A percentile compares a stretch with the other conserved stretches of the same genome.
phyloP scores from a whole-genome alignment of 768 basidiomycete species.

The Hericium alpestre region DNA sequence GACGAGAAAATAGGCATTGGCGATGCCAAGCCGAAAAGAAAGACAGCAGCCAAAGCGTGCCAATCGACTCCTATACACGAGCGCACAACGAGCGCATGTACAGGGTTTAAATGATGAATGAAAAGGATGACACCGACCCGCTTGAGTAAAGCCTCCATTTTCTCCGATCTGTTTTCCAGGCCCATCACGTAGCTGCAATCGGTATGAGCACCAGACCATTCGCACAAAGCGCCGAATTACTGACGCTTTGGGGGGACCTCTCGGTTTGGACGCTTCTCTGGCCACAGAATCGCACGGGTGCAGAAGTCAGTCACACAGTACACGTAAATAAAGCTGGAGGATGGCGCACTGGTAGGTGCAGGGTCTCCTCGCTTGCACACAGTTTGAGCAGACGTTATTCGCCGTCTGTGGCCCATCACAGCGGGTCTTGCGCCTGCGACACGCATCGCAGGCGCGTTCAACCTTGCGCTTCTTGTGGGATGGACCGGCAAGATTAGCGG shows the following conservation, averaged over 20 bases:
- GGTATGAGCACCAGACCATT: neutral
- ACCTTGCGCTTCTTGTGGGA: slow-evolving; percentile 23
- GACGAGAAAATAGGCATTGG: neutral
- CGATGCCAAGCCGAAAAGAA: no score
- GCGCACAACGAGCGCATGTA: no score
- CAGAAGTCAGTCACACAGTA: no score
- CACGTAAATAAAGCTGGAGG: neutral
- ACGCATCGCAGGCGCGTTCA: slow-evolving; percentile 26
- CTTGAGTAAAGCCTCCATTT: slow-evolving; percentile 25
- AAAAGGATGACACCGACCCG: slow-evolving; percentile 19
- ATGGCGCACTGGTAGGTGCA: slow-evolving; percentile 26
- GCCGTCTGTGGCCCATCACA: slow-evolving; percentile 25
- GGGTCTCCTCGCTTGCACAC: slow-evolving; percentile 19
- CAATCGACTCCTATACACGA: no score
- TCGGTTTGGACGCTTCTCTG: slow-evolving; percentile 27
- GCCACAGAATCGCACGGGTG: no score
- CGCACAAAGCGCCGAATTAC: slow-evolving; percentile 8
- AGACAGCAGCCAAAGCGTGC: no score
- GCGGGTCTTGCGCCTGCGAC: slow-evolving; percentile 22
- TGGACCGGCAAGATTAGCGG: slow-evolving; percentile 9
- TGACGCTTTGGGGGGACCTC: slow-evolving; percentile 30
- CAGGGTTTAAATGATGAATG: no score
- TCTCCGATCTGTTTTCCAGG: slow-evolving; percentile 27
- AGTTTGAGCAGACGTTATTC: slow-evolving; percentile 28
- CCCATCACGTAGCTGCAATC: slow-evolving; percentile 21